Evolutionary conservation across 2,329 filamentous ascomycete genomes (phyloP).

Genomic region (Microcyclospora pomicola): DNA sequence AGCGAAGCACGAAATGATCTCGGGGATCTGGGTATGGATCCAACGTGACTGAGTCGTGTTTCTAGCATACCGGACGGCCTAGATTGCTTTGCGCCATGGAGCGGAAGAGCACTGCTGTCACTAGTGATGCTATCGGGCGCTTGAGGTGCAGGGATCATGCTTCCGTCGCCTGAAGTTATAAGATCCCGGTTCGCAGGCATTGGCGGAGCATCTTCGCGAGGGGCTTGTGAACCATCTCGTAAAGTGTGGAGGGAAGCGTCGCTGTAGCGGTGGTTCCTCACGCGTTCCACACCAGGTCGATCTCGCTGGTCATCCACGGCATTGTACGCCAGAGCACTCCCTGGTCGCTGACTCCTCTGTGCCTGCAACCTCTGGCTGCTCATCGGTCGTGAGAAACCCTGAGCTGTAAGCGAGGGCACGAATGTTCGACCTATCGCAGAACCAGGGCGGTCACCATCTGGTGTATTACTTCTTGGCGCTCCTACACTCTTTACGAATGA

Average conservation of each 20-base stretch:
- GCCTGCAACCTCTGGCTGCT: slow-evolving; percentile 89
- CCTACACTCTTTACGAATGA: slow-evolving; percentile 5
- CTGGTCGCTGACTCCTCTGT: slow-evolving; percentile 54
- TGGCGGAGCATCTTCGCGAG: slow-evolving; percentile 32
- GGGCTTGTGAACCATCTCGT: slow-evolving; percentile 20
- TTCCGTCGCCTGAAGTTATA: slow-evolving; percentile 27
- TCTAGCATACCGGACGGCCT: slow-evolving; percentile 31
- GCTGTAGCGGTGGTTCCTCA: slow-evolving; percentile 42
- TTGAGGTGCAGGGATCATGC: no score
- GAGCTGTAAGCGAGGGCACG: slow-evolving; percentile 74
- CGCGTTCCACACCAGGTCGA: slow-evolving; percentile 11
- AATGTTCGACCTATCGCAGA: slow-evolving; percentile 62
- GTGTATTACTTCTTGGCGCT: background rate
- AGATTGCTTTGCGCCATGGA: no score
- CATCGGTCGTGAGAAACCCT: slow-evolving; percentile 93
- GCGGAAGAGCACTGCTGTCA: no score
- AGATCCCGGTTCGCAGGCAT: slow-evolving; percentile 64
- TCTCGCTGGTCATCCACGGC: slow-evolving; percentile 10
- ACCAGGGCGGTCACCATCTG: slow-evolving; percentile 31
- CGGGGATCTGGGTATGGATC: slow-evolving; percentile 8
- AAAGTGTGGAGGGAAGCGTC: slow-evolving; percentile 39
- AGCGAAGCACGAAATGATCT: slow-evolving; percentile 16
- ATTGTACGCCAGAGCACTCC: slow-evolving; percentile 9
- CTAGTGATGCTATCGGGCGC: no score
- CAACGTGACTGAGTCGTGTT: slow-evolving; percentile 45